Percentiles rank a stretch among this genome's conserved stretches.
Conservation (phyloP, 2,329 filamentous ascomycete species). For the Epichloe brachyelytri region DNA sequence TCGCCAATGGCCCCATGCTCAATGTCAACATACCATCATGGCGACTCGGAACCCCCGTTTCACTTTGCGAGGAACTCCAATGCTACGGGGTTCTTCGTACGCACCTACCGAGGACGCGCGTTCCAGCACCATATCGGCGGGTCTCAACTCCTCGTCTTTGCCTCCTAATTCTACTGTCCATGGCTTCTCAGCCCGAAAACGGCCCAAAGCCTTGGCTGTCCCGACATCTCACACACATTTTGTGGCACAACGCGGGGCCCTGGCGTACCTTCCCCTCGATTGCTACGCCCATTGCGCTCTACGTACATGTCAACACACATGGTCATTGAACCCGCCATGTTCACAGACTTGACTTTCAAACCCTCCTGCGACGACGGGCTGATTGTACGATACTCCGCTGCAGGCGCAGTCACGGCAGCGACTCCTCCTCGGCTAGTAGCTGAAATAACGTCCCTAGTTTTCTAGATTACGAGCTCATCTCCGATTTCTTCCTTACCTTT, state of each 20-base stretch:
- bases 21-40: constrained; percentile 74
- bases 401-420: constrained; percentile 70
- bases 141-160: constrained; percentile 25
- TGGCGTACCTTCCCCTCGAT: constrained; percentile 22
- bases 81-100: constrained; percentile 71
- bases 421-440: constrained; percentile 84
- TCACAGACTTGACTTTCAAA: constrained; percentile 66
- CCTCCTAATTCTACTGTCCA: constrained; percentile 13
- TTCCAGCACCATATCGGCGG: constrained; percentile 46
- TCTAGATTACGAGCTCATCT: constrained; percentile 91
- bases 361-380: constrained; percentile 65
- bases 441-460: constrained; percentile 92
- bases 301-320: constrained; percentile 36
- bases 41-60: constrained; percentile 70
- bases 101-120: constrained; percentile 59
- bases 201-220: constrained; percentile 24
- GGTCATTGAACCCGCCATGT: constrained; percentile 61
- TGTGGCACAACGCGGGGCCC: constrained; percentile 10
- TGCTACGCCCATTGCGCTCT: constrained; percentile 28
- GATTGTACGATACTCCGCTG: constrained; percentile 69
- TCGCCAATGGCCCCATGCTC: constrained; percentile 38
- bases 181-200: constrained; percentile 17
- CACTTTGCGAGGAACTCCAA: constrained; percentile 59
- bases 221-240: constrained; percentile 21
- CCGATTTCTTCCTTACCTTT: constrained; percentile 95